Base-by-base conservation (phyloP, 2,329 filamentous ascomycete species). In the Coniochaeta prunicola region DNA sequence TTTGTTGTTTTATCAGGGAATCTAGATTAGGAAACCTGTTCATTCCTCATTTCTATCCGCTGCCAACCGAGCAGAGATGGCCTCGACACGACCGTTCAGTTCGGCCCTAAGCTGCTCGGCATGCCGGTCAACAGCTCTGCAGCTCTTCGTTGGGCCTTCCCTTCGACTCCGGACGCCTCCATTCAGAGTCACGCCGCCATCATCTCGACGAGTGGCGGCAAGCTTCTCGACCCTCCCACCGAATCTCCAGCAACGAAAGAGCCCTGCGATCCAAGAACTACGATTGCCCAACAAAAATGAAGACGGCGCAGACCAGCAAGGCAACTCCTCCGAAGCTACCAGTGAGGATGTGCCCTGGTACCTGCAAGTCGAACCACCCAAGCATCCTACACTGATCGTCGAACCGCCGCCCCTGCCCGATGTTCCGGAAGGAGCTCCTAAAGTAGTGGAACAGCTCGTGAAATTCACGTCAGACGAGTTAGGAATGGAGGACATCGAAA, bases 381-480 rank as follows among this genome's bases (percentile, higher is more conserved):
- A 76, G 34, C 80, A 84, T 60, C 73, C 79, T 0, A 74, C 78
- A 4, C 73, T 76, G 26, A 73, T 80, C n/a, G 76, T 76, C 61
- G 73, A 74, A 42, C 75, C 76, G 19, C 70, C 74, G 3, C 73
- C 72, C 1, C 64, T 84, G 8, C 83, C 82, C 19, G 76, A 76
- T n/a, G 68, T 80, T 0, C 92, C 92, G 0, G 74, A 80, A 1
- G 80, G 87, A 59, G 77, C 91, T 0, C 94, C 94, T 0, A 76
- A 82, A 1, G 79, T 97, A 17, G 78, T 97, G 5, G 74, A 82
- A 28, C 82, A 86, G 2, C 79, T 97, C 57, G 77, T 97, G 31
- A 80, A 91, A 62, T 91, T 92, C 68, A 80, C 91, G 1, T 92
- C 90, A 7, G 84, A 92, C 60, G 90, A 96, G 31, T 85, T 96